phyloP scores from a whole-genome alignment of 495 filamentous ascomycete species.

The Aspergillus funiculosus region DNA sequence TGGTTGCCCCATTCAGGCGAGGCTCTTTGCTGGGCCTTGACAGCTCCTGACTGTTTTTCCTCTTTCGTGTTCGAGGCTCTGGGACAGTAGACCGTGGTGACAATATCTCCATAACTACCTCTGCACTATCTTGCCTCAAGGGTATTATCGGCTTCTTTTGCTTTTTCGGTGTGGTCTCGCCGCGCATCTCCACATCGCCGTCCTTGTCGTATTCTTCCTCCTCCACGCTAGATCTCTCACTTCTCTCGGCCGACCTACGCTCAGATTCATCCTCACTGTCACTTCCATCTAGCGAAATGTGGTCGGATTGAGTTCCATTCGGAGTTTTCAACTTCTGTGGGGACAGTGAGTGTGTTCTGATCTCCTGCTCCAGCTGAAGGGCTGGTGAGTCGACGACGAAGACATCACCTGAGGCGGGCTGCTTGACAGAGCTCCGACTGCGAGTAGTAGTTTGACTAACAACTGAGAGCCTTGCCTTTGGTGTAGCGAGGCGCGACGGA shows the following conservation, averaged over 20 bases:
- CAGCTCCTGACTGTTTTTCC: conserved; percentile 24
- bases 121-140: background rate
- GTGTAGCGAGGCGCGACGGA: conserved; percentile 2
- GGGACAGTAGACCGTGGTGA: background rate
- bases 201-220: background rate
- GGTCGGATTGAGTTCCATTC: background rate
- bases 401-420: background rate
- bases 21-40: conserved; percentile 25
- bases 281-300: background rate
- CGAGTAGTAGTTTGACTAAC: background rate
- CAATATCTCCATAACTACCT: background rate
- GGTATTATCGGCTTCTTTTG: background rate
- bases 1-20: conserved; percentile 16
- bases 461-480: background rate
- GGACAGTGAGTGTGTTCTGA: background rate
- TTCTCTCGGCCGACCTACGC: background rate
- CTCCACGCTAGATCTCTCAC: background rate
- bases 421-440: background rate
- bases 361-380: conserved; percentile 7
- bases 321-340: conserved; percentile 3
- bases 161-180: background rate
- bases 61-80: conserved; percentile 19
- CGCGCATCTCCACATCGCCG: conserved; percentile 6
- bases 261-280: conserved; percentile 4
- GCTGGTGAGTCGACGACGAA: conserved; percentile 2